These are phyloP conservation scores for Aspergillus japonicus DNA, from an alignment of 2,329 filamentous ascomycete species.

Conservation along the genomic window DNA sequence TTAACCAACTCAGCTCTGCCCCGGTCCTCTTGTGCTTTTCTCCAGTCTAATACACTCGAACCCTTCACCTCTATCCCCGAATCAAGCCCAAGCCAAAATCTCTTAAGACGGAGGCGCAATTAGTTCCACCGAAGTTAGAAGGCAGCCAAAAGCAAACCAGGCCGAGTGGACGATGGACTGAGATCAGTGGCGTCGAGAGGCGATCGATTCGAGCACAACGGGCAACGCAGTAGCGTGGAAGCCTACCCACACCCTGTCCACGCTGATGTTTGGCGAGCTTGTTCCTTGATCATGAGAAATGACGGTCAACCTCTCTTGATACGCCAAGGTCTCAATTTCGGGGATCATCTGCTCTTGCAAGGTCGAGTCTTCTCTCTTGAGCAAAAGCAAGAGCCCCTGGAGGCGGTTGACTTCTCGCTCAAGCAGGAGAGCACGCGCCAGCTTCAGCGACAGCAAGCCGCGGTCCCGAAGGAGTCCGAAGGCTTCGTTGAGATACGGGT, in stretches of 20 bases:
- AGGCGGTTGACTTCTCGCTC: constrained; percentile 32
- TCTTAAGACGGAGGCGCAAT: no score
- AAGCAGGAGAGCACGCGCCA: constrained; percentile 24
- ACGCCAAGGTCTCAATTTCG: constrained; percentile 21
- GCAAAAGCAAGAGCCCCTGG: constrained; percentile 19
- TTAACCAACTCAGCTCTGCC: no score
- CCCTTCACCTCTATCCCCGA: no score
- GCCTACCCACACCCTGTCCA: constrained; percentile 22
- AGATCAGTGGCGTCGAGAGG: not conserved
- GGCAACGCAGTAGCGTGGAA: not conserved
- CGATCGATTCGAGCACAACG: not conserved
- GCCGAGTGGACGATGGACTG: not conserved
- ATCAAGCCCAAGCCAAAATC: no score
- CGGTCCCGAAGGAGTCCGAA: constrained; percentile 22
- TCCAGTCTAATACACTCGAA: no score
- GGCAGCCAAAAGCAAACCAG: not conserved
- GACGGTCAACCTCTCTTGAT: constrained; percentile 19
- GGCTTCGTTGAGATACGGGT: constrained; percentile 18
- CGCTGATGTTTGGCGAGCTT: constrained; percentile 8
- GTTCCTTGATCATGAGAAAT: not conserved
- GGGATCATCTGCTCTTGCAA: not conserved
- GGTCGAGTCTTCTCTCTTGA: not conserved
- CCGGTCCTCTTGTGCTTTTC: no score
- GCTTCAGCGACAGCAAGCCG: constrained; percentile 13
- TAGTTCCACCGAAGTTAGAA: no score